Base-by-base conservation (phyloP, 2,329 filamentous ascomycete genomes). In the Pseudopyrenochaeta lycopersici region DNA sequence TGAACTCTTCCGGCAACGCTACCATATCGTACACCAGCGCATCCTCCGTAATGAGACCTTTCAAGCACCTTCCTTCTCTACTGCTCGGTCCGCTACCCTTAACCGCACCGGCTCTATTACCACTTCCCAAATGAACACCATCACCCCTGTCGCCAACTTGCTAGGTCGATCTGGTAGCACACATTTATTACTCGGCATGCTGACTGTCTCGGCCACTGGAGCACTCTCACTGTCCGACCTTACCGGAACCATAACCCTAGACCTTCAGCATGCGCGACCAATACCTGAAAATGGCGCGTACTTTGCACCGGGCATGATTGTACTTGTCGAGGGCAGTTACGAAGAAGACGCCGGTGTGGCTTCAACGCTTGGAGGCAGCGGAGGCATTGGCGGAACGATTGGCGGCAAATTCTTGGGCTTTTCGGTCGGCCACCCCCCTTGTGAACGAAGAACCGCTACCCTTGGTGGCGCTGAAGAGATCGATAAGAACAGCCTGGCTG, bases 271-370 rank as follows among this genome's bases (percentile, higher is more conserved):
- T 68, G 91, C 94, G 0, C 87, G 88, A 18, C 87, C 90, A 12
- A 89, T 97, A 49, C 93, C 93, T 0, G 88, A 92, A 55, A 88
- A 94, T 69, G 92, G 91, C 20, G 89, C 91, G 3, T 99, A 92
- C 90, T 97, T 97, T 70, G 88, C 89, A 4, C 93, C 95, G 0
- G 96, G 96, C 2, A 98, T 98, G 92, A 90, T 99, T 42, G 90
- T 98, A 3, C 83, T 99, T 0, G 87, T 97, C 0, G 95, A 99
- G 67, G 95, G 95, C 6, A 88, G 94, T n/a, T 99, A 99, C 70
- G 92, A 97, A 72, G 95, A 98, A 73, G 92, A 97, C 14, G 88
- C 87, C 17, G 87, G 86, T 0, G 73, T 71, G 17, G 74, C 85
- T 0, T 74, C 72, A 35, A 75, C 77, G 1, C 81, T 96, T 4